Evolutionary conservation across 2,329 filamentous ascomycete species (phyloP).

Genomic region (Nemania sp.): DNA sequence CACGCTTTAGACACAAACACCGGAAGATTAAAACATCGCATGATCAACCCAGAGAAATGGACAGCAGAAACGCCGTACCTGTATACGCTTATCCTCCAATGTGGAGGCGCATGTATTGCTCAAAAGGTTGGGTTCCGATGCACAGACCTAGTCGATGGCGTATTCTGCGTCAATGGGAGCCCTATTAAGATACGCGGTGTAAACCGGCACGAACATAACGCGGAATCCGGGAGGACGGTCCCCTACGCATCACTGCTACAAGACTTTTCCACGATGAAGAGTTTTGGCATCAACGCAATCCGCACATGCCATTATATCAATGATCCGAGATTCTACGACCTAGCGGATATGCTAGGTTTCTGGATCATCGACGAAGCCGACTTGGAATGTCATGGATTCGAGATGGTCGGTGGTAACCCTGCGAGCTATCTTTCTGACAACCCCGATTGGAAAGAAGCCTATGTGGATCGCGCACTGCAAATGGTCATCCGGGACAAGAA

Average conservation of each 20-base stretch:
- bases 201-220: slow-evolving; percentile 73
- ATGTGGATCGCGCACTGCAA: slow-evolving; percentile 68
- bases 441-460: slow-evolving; percentile 64
- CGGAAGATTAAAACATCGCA: slow-evolving; percentile 41
- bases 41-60: slow-evolving; percentile 65
- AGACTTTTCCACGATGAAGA: slow-evolving; percentile 70
- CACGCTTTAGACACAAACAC: slow-evolving; percentile 45
- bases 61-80: slow-evolving; percentile 70
- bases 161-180: slow-evolving; percentile 67
- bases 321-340: slow-evolving; percentile 62
- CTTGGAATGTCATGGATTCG: slow-evolving; percentile 59
- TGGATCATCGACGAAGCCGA: slow-evolving; percentile 66
- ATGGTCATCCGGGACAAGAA: slow-evolving; percentile 65
- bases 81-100: slow-evolving; percentile 54
- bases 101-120: slow-evolving; percentile 46
- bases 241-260: slow-evolving; percentile 62
- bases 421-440: slow-evolving; percentile 63
- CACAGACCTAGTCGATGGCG: slow-evolving; percentile 63
- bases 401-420: slow-evolving; percentile 45
- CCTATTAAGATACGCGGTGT: slow-evolving; percentile 69
- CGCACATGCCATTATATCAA: slow-evolving; percentile 70
- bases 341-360: slow-evolving; percentile 66
- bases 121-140: slow-evolving; percentile 68
- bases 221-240: slow-evolving; percentile 63
- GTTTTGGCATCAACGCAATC: slow-evolving; percentile 71